Base-by-base conservation (phyloP, 306 rosid genomes). In the Ochetophila trinervis region DNA sequence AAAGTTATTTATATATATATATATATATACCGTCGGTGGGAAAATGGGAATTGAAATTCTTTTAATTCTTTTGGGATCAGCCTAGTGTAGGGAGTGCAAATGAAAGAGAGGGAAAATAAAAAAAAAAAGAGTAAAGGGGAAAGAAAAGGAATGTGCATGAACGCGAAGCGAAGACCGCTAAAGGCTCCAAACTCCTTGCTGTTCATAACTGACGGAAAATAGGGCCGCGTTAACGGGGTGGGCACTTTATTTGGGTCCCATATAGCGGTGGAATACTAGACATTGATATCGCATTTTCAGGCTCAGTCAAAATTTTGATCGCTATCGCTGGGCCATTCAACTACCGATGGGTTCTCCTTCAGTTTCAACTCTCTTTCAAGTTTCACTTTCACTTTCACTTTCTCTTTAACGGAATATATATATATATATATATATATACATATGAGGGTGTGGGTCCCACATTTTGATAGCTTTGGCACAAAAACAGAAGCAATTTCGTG, bases 341-440 rank as follows among this genome's bases (percentile, higher is more conserved):
- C 42, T 40, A 10, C 51, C 20, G 4, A 35, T 21, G 2, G 53
- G 76, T 63, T 64, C 64, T 58, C 57, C n/a, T n/a, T n/a, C n/a
- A n/a, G n/a, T n/a, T n/a, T n/a, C n/a, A n/a, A n/a, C n/a, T 12
- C 12, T 32, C 15, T 45, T 23, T 42, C 53, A 61, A 36, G 57
- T 30, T 67, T 0, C 48, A 34, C 32, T 5, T 37, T 58, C 56
- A 68, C 53, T 70, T 56, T 44, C 52, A 12, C 82, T 73, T 68
- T 73, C 61, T 59, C 82, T 73, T 78, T 73, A 78, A n/a, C 17
- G 32, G 52, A 73, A 51, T 24, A 34, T 15, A n/a, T n/a, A n/a
- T n/a, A n/a, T n/a, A n/a, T n/a, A n/a, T n/a, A n/a, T n/a, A n/a
- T n/a, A n/a, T n/a, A n/a, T n/a, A n/a, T n/a, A n/a, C n/a, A n/a